Percentiles rank a stretch among this genome's conserved stretches.
phyloP scores from a whole-genome alignment of 2,329 filamentous ascomycete genomes.

The Fonsecaea nubica region DNA sequence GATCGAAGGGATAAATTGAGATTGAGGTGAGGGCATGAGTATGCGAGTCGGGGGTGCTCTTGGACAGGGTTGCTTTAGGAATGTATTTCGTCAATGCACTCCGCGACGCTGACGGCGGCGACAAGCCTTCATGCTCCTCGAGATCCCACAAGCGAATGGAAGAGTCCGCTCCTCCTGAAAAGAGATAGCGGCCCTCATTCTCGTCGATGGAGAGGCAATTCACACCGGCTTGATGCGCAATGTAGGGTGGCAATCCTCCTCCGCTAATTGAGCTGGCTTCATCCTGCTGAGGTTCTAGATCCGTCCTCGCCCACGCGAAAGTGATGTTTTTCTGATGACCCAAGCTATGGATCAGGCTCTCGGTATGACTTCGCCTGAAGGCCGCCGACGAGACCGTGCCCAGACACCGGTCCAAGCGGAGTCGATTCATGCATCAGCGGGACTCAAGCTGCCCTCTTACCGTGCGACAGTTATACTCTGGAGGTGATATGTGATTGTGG shows the following conservation, averaged over 20 bases:
- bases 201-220: conserved; percentile 80
- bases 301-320: conserved; percentile 44
- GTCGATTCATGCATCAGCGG: conserved; percentile 38
- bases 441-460: not conserved
- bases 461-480: not conserved
- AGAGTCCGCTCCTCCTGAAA: conserved; percentile 86
- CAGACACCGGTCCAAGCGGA: conserved; percentile 34
- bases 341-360: conserved; percentile 71
- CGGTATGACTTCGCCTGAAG: conserved; percentile 68
- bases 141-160: conserved; percentile 88
- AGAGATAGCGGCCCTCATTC: conserved; percentile 77
- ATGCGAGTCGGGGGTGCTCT: conserved; percentile 46
- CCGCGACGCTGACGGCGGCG: conserved; percentile 45
- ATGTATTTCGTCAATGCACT: conserved; percentile 55
- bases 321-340: conserved; percentile 70
- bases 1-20: conserved; percentile 58
- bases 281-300: conserved; percentile 40
- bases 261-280: conserved; percentile 37
- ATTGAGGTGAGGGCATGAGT: conserved; percentile 55
- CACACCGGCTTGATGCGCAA: conserved; percentile 77
- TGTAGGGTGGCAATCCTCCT: conserved; percentile 48
- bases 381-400: conserved; percentile 72
- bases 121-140: conserved; percentile 63
- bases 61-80: conserved; percentile 28
- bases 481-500: not conserved